Base-by-base conservation (phyloP, 495 filamentous ascomycete species). In the Astrothelium macrocarpum region DNA sequence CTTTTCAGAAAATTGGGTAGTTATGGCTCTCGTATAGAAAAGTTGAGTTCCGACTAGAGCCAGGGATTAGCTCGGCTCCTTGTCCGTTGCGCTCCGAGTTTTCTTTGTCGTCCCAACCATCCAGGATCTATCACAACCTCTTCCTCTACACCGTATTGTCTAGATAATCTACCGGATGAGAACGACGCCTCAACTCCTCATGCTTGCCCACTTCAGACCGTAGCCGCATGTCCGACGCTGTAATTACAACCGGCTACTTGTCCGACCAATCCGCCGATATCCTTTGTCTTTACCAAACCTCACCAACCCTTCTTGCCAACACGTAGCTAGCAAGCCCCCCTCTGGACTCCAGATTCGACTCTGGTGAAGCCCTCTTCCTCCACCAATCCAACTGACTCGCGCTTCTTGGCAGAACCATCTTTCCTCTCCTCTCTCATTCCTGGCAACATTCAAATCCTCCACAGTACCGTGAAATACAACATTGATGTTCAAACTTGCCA, bases 321-420 rank as follows among this genome's bases (percentile, higher is more conserved):
- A 80, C 20, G 81, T 85, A 1, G 83, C 86, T 18, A 89, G 68
- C 65, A 87, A 79, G n/a, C 78, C 72, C 4, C 85, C 86, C 63
- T 76, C 72, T 1, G 83, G 78, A 66, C 78, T 80, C 85, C 85
- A 90, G 39, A 90, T 76, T 74, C 83, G 78, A 68, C 82, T 85
- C 73, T 84, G 79, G 66, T 88, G 78, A 29, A 85, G 75, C 1
- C 76, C 84, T 59, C 86, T 75, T 14, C 85, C 86, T 11, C 78
- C 77, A 18, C 75, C 81, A 4, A 79, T 76, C 28, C 83, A 72
- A 12, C 81, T 81, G 45, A 83, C 84, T 73, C 79, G 81, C 3
- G 78, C 79, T 73, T 90, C 87, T 73, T 89, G 85, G 28, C 85
- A 71, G 74, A 86, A 90, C 87, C 87, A 90, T 56, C 80, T 81